Evolutionary conservation across 345 rosid species (phyloP).

Genomic region (Trapa bicornis): DNA sequence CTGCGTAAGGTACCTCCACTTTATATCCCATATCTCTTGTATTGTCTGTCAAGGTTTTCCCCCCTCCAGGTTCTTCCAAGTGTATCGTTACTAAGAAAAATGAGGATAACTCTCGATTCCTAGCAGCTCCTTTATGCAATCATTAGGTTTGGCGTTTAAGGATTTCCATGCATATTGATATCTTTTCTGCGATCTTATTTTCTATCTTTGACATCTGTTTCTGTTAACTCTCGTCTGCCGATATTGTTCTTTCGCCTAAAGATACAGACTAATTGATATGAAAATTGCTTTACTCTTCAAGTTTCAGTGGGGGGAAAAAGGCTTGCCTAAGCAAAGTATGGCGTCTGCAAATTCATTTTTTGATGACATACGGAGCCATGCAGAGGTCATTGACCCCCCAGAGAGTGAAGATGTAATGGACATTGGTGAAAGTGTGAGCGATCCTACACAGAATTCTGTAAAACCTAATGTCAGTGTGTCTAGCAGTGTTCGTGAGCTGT

Average conservation of each 20-base stretch:
- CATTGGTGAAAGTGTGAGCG: slow-evolving; percentile 37
- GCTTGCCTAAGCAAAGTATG: slow-evolving; percentile 17
- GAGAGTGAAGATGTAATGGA: slow-evolving; percentile 38
- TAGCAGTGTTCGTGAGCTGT: slow-evolving; percentile 64
- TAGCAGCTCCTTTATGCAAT: not conserved
- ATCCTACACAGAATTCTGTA: slow-evolving; percentile 31
- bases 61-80: not conserved
- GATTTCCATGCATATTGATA: not conserved
- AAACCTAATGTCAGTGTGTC: slow-evolving; percentile 53
- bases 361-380: slow-evolving; percentile 44
- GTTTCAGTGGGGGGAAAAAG: slow-evolving; percentile 6
- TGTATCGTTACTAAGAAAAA: not conserved
- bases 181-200: not conserved
- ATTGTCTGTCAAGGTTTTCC: not conserved
- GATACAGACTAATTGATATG: not conserved
- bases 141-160: not conserved
- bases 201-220: not conserved
- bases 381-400: slow-evolving; percentile 66
- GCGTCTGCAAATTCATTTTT: slow-evolving; percentile 44
- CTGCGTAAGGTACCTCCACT: not conserved
- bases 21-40: not conserved
- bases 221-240: not conserved
- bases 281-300: not conserved
- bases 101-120: not conserved
- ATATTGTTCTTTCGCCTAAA: not conserved